phyloP scores from a whole-genome alignment of 768 basidiomycete genomes.

The Macrolepiota fuliginosa region DNA sequence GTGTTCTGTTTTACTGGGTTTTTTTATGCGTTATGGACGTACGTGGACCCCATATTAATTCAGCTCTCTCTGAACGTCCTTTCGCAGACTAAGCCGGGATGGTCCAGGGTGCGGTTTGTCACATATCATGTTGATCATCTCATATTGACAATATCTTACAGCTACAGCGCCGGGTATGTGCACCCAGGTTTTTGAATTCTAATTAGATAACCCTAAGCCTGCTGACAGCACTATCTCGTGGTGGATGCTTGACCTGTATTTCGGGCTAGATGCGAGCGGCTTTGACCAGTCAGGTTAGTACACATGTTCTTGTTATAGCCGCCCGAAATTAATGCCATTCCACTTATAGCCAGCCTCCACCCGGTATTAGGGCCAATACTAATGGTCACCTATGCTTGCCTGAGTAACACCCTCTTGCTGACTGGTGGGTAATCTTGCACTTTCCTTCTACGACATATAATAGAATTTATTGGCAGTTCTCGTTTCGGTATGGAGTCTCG shows the following conservation, averaged over 20 bases:
- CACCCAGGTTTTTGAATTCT: not conserved
- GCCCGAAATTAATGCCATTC: not conserved
- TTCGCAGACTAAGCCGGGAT: slow-evolving; percentile 57
- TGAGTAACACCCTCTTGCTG: slow-evolving; percentile 89
- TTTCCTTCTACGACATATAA: slow-evolving; percentile 7
- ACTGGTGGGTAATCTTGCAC: slow-evolving; percentile 51
- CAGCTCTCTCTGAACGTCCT: slow-evolving; percentile 4
- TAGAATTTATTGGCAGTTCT: slow-evolving; percentile 46
- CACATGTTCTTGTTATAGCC: not conserved
- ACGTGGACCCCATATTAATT: slow-evolving; percentile 30
- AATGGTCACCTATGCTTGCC: slow-evolving; percentile 86
- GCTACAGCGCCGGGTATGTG: slow-evolving; percentile 30
- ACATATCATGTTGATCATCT: not conserved
- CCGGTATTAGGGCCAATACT: slow-evolving; percentile 87
- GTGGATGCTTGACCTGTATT: slow-evolving; percentile 95
- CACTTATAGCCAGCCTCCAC: slow-evolving; percentile 63
- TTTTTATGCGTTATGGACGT: slow-evolving; percentile 92
- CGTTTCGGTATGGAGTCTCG: slow-evolving; percentile 58
- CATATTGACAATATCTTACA: slow-evolving; percentile 11
- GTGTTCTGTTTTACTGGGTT: slow-evolving; percentile 92
- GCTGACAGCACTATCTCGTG: slow-evolving; percentile 59
- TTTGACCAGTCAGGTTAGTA: slow-evolving; percentile 78
- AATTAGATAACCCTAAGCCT: not conserved
- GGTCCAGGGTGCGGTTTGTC: slow-evolving; percentile 45
- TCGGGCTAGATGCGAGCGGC: slow-evolving; percentile 92